Percentiles rank a stretch among this genome's conserved stretches.
Evolutionary conservation across 768 basidiomycete species (phyloP).

Genomic region (Tulasnella sp.): DNA sequence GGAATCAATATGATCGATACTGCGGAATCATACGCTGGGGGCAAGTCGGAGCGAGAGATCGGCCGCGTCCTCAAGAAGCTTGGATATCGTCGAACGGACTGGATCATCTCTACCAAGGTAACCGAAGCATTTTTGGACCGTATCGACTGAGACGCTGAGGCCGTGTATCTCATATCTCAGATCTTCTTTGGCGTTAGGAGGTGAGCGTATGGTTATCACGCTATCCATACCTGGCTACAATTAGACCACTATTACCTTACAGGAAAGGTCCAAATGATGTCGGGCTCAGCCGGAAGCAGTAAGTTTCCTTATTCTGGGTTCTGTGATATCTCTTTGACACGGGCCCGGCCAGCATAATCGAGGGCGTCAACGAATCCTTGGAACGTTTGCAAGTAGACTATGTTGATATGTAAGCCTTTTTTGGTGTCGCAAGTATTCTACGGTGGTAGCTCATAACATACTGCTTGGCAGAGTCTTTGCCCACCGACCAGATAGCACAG

Average conservation of each 20-base stretch:
- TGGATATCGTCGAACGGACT: conserved; percentile 58
- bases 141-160: not conserved
- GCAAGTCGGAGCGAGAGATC: conserved; percentile 71
- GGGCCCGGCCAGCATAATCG: conserved; percentile 56
- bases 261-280: conserved; percentile 52
- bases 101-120: conserved; percentile 69
- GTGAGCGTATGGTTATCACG: not conserved
- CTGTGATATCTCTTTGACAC: not conserved
- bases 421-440: conserved; percentile 3
- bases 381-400: conserved; percentile 70
- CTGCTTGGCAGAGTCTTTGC: conserved; percentile 48
- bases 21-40: conserved; percentile 60
- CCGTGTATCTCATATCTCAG: conserved; percentile 9
- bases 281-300: conserved; percentile 40
- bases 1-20: conserved; percentile 74
- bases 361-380: conserved; percentile 65
- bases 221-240: not conserved
- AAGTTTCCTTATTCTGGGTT: not conserved
- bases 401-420: conserved; percentile 52
- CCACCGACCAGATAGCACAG: conserved; percentile 56
- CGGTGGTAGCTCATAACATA: too few species aligned
- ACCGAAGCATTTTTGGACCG: not conserved
- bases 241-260: not conserved
- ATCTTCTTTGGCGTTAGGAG: conserved; percentile 67
- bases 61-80: conserved; percentile 76